These are phyloP conservation scores for Fusarium drepaniforme DNA, from an alignment of 2,329 filamentous ascomycete genomes.

Conservation along the genomic window DNA sequence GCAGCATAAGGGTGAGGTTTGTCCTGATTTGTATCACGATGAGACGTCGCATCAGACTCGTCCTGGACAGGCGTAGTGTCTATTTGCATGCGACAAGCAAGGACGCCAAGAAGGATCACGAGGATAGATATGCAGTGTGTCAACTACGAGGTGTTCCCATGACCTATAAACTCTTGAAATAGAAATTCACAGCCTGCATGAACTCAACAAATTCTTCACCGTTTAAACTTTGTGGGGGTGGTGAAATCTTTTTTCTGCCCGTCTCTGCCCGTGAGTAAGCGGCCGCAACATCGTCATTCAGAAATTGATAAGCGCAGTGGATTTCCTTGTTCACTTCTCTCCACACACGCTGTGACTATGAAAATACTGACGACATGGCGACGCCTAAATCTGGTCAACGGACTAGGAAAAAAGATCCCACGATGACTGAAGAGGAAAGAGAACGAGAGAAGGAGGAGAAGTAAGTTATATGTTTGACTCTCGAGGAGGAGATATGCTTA, in stretches of 20 bases:
- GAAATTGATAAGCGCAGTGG: not conserved
- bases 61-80: not conserved
- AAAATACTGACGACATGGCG: conserved; percentile 5
- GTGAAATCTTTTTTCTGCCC: not conserved
- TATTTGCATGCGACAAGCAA: not conserved
- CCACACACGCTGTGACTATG: not conserved
- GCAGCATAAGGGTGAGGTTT: conserved; percentile 2
- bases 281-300: not conserved
- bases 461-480: not conserved
- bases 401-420: not conserved
- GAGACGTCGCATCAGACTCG: not conserved
- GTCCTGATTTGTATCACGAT: conserved; percentile 22
- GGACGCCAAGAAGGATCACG: not conserved
- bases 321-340: not conserved
- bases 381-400: conserved; percentile 2
- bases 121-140: not conserved
- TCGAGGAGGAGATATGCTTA: not conserved
- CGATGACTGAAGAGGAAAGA: not conserved
- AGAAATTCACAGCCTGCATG: not conserved
- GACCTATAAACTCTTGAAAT: not conserved
- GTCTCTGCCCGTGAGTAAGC: not conserved
- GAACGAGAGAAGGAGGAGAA: conserved; percentile 25
- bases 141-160: not conserved
- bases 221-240: not conserved
- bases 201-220: not conserved